Base-by-base conservation (phyloP, 2,329 filamentous ascomycete species). In the Epichloe sibirici region DNA sequence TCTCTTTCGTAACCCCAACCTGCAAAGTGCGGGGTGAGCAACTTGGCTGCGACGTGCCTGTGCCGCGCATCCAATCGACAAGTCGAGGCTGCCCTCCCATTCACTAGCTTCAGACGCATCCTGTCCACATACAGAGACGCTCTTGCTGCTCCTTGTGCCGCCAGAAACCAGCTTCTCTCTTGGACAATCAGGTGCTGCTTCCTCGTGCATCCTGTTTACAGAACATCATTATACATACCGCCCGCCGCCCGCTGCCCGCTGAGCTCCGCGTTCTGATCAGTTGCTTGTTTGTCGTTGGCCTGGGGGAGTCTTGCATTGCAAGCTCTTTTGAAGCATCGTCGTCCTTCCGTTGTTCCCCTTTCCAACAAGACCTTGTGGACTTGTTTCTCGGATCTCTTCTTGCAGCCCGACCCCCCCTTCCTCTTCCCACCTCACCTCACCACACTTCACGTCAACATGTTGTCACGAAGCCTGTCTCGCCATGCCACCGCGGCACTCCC, bases 401-500 rank as follows among this genome's bases (percentile, higher is more conserved):
- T 43, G 39, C 43, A 47, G 40, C 38, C 31, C 46, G 51, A 53
- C 55, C 54, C 54, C 50, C 51, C 50, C 51, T 53, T 53, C 15
- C 4, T 7, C 21, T 34, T 8, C 23, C 13, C 13, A 31, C 13
- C 43, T 44, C 21, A 13, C 42, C 42, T 45, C 2, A 11, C 43
- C 43, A 12, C 25, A 8, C 25, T 61, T 55, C 31, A 13, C 15
- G 61, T 55, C 51, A 34, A 4, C 34, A 53, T 53, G 51, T 42
- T 49, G 42, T 53, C 51, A 28, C 51, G 40, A 49, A 35, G 45
- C 35, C 46, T 53, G 64, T 56, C 62, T 67, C 62, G 64, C 56
- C 56, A 79, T 78, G 76, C 62, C 52, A 69, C 71, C 50, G 64
- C 65, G 52, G 64, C 64, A 60, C 70, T 71, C 58, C 71, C 72